Evolutionary conservation across 257 asterid genomes (phyloP), one percentile per base, ranked within the genome.

Genomic region (Solanum sparsipilum): DNA sequence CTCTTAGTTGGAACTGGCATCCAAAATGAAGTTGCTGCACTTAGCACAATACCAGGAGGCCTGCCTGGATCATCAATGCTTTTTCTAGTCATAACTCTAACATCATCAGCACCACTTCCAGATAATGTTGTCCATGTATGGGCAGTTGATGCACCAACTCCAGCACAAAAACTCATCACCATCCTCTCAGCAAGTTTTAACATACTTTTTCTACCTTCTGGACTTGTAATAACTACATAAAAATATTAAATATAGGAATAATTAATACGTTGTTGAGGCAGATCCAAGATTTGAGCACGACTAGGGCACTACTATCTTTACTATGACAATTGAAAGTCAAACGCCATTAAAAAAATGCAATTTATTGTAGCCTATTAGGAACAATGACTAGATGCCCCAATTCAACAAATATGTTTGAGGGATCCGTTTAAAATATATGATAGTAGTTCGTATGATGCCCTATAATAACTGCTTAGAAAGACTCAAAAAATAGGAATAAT

Each of bases 21-120:
- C 95, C 95, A 93, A 84, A 93, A 93, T 4, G 95, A 93, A 52
- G 95, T 93, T 6, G 95, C 94, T 25, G 95, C 94, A 71, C 94
- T 93, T 10, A 93, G 92, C 23, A 93, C 93, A 63, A 92, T 92
- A 31, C 95, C 95, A 16, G 93, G 93, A 25, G 95, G 95, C 85
- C 93, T 90, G 25, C 95, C 95, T 15, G 94, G 95, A 87, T 92
- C 95, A 81, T 93, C 94, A 70, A 90, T 78, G 84, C 94, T 93
- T 88, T 91, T 93, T 39, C 94, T 31, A 16, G 94, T 93, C 95
- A 93, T 93, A 13, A 93, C 93, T 48, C 95, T 60, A 9, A 93
- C 94, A 76, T 93, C 94, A 63, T 93, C 94, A 11, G 89, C 91
- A 2, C 93, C 95, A 70, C 92, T 93, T 12, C 93, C 94, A 0